Conservation (phyloP, 2,329 filamentous ascomycete species). For the Chrysoporthe cubensis region DNA sequence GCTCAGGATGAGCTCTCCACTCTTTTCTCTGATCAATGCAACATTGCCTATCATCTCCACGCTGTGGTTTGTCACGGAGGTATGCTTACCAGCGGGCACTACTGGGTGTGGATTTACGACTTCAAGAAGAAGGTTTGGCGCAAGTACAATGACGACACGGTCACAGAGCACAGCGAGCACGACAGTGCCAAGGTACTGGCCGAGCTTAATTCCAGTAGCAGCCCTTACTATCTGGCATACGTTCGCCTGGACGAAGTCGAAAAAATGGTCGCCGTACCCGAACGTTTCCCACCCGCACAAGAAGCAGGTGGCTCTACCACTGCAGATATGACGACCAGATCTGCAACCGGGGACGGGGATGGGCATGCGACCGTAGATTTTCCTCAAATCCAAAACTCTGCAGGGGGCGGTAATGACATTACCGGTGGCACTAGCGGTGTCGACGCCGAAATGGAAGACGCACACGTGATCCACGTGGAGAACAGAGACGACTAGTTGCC, state of each 20-base stretch:
- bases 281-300: background rate
- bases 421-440: background rate
- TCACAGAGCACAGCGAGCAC: slow-evolving; percentile 62
- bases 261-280: slow-evolving; percentile 36
- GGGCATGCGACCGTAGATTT: background rate
- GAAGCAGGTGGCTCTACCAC: background rate
- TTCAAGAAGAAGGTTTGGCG: slow-evolving; percentile 83
- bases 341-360: background rate
- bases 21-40: slow-evolving; percentile 66
- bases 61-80: slow-evolving; percentile 92
- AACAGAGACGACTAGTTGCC: slow-evolving; percentile 14
- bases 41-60: slow-evolving; percentile 79
- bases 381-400: background rate
- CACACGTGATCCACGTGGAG: slow-evolving; percentile 16
- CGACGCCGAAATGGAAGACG: slow-evolving; percentile 2
- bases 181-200: slow-evolving; percentile 71
- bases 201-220: slow-evolving; percentile 68
- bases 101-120: slow-evolving; percentile 96
- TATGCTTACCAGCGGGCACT: slow-evolving; percentile 76
- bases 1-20: slow-evolving; percentile 40
- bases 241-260: slow-evolving; percentile 37
- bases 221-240: slow-evolving; percentile 57
- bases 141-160: slow-evolving; percentile 88
- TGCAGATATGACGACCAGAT: background rate
- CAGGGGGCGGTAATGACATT: background rate